Base-by-base conservation (phyloP, 768 basidiomycete species). In the Boletus eberwhitei region DNA sequence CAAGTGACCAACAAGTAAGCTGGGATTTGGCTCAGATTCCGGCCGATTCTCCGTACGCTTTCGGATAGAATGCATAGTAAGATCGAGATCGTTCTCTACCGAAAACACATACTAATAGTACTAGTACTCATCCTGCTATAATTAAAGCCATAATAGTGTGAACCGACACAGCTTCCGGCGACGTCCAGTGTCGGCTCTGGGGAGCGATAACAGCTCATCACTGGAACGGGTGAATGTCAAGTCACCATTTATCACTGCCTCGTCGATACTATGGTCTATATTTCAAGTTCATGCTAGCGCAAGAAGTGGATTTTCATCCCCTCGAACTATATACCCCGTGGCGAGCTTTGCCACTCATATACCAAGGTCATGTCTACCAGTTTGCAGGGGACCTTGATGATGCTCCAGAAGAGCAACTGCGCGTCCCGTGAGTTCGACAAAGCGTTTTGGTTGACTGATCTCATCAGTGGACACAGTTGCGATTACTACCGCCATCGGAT, bases 381-480 rank as follows among this genome's bases (percentile, higher is more conserved):
- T 32, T 9, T 22, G 11, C 32, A 35, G 45, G n/a, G 16, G 32
- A 17, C 34, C 34, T 34, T 35, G 21, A 16, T 16, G 4, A 4
- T 24, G n/a, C 32, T 21, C 11, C 17, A 12, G 16, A 39, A 42
- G 29, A 37, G 19, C 16, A 45, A 44, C 22, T 58, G 36, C 8
- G 39, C 29, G 5, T 50, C 53, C 5, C 21, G 57, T 58, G 26
- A 11, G 48, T 37, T 3, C 29, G 0, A 9, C 5, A 21, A 21
- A 13, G 11, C 13, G 19, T 17, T 17, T 32, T 31, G n/a, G 9
- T 37, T n/a, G 34, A 41, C 32, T 24, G 22, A 39, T 31, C 49
- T 43, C 41, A 49, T 35, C 29, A 8, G 8, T 17, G 16, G 21
- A 8, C 45, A 58, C 45, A 58, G 57, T 58, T 16, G 55, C 42